These are phyloP conservation scores for Bimuria novae-zelandiae DNA, from an alignment of 2,329 filamentous ascomycete species.

Conservation along the genomic window DNA sequence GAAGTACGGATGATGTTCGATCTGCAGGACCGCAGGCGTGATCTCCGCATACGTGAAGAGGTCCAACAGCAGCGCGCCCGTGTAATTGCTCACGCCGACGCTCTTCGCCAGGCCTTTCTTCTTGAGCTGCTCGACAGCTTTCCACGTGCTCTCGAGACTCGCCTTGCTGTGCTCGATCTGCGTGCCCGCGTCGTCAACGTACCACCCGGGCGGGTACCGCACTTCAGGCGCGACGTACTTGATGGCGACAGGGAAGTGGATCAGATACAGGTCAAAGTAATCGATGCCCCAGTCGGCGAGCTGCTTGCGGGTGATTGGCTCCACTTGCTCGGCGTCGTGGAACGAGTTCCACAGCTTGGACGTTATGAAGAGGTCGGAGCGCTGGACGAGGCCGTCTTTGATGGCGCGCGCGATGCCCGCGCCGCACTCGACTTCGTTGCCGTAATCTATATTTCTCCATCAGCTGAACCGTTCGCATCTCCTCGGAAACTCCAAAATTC, in stretches of 20 bases:
- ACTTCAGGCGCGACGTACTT: slow-evolving; percentile 55
- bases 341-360: slow-evolving; percentile 94
- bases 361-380: slow-evolving; percentile 85
- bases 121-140: slow-evolving; percentile 48
- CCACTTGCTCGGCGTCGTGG: slow-evolving; percentile 79
- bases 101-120: slow-evolving; percentile 42
- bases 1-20: slow-evolving; percentile 47
- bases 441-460: slow-evolving; percentile 35
- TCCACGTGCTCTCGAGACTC: slow-evolving; percentile 43
- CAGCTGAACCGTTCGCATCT: too few relatives aligned
- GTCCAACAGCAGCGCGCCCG: slow-evolving; percentile 53
- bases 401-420: slow-evolving; percentile 44
- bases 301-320: slow-evolving; percentile 70
- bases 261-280: slow-evolving; percentile 59
- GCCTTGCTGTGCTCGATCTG: slow-evolving; percentile 46
- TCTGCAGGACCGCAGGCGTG: slow-evolving; percentile 43
- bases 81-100: slow-evolving; percentile 46
- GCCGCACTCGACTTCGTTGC: slow-evolving; percentile 45
- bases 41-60: slow-evolving; percentile 57
- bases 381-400: slow-evolving; percentile 45
- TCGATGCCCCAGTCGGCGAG: slow-evolving; percentile 44
- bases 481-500: not conserved
- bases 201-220: slow-evolving; percentile 46
- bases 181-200: slow-evolving; percentile 33
- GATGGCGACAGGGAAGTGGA: slow-evolving; percentile 88